These are phyloP conservation scores for Eucalyptus camaldulensis DNA, from an alignment of 345 rosid species.

Conservation along the genomic window DNA sequence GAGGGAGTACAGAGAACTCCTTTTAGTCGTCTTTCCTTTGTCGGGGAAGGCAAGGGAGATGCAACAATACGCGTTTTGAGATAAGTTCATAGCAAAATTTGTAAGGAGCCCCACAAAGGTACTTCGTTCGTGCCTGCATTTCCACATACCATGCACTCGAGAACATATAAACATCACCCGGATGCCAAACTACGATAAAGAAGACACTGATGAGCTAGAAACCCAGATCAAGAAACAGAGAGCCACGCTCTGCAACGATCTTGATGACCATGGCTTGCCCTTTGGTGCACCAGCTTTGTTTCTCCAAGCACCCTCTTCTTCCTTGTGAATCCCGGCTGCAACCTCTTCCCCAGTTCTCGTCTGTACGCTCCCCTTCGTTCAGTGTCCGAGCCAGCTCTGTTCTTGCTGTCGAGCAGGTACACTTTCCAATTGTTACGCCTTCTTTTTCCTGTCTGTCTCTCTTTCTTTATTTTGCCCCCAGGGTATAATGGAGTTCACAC, in stretches of 20 bases:
- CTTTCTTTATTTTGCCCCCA: background rate
- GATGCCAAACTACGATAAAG: background rate
- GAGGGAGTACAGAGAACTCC: background rate
- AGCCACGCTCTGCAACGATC: background rate
- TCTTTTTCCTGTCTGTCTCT: background rate
- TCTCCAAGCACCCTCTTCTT: background rate
- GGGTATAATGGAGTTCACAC: background rate
- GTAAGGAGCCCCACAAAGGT: background rate
- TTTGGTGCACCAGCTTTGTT: background rate
- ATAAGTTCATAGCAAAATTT: background rate
- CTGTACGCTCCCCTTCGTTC: background rate
- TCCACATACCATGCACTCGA: background rate
- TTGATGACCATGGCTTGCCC: background rate
- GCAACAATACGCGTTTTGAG: background rate
- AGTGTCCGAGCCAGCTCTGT: background rate
- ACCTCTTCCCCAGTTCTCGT: background rate
- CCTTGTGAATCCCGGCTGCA: background rate
- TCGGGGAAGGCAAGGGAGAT: background rate
- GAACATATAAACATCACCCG: background rate
- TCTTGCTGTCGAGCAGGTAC: background rate
- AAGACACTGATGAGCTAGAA: background rate
- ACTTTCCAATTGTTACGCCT: background rate
- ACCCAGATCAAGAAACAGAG: background rate
- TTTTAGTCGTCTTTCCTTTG: background rate
- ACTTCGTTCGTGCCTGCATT: background rate